These are phyloP conservation scores for Lichina pygmaea DNA, from an alignment of 495 filamentous ascomycete genomes.

Conservation along the genomic window DNA sequence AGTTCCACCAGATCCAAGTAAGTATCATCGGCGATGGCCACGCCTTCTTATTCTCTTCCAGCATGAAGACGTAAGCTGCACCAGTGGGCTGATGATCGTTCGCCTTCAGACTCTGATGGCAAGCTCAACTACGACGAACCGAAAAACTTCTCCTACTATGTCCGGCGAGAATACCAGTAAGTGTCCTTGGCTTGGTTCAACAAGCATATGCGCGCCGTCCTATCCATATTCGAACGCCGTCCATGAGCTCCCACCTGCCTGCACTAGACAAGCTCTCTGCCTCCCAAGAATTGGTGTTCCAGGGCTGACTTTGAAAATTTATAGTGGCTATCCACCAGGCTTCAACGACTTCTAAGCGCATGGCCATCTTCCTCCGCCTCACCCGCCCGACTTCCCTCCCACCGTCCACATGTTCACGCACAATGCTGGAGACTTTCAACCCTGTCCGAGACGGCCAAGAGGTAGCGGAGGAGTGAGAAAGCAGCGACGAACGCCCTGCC, in stretches of 20 bases:
- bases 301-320: neutral
- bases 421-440: too few relatives aligned
- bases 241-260: neutral
- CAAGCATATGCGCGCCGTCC: neutral
- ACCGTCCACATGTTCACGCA: too few relatives aligned
- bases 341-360: neutral
- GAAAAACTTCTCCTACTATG: conserved; percentile 80
- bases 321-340: neutral
- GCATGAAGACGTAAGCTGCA: neutral
- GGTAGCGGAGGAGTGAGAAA: too few relatives aligned
- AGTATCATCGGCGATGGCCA: neutral
- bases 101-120: neutral
- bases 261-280: neutral
- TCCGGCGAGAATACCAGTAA: conserved; percentile 78
- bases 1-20: conserved; percentile 21
- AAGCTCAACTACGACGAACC: conserved; percentile 43
- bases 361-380: too few relatives aligned
- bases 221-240: neutral
- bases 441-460: too few relatives aligned
- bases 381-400: too few relatives aligned
- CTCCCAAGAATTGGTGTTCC: neutral
- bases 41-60: neutral
- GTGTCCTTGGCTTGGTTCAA: neutral
- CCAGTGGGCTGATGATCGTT: neutral
- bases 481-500: too few relatives aligned